Base-by-base conservation (phyloP, 495 filamentous ascomycete genomes). In the Podospora bellae-mahoneyi region DNA sequence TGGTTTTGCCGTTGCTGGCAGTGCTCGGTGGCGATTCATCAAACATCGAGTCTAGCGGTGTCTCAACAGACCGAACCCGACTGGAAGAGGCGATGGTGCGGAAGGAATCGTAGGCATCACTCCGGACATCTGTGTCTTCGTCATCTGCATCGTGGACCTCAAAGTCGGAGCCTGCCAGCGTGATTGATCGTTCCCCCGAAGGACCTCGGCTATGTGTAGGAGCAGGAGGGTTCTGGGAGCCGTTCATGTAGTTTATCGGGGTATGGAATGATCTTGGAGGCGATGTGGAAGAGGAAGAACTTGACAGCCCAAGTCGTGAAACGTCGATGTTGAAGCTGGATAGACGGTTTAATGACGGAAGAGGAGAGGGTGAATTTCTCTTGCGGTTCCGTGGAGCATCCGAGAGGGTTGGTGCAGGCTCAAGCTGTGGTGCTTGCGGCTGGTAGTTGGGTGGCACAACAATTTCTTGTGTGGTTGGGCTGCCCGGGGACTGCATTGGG, bases 71-170 rank as follows among this genome's bases (percentile, higher is more conserved):
- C 64, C 80, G 77, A 67, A 81, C 72, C 27, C 85, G 81, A 48
- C 65, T 73, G 59, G 80, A 87, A 6, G 93, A 96, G 27, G 88
- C 87, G 62, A 89, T 86, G 9, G 94, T 97, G 66, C 93, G 89
- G 69, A 95, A 81, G 18, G 94, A 97, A 77, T 98, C 95, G 79
- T 92, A 98, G 5, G 91, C 94, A 71, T 97, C 95, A 71, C 91
- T 97, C 78, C 91, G 86, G 66, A 91, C 88, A 72, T 96, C 93
- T 3, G 87, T 88, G 65, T 96, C 93, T 64, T 96, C 92, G 69
- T 96, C 94, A 64, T 94, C 93, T 5, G 88, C 87, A 19, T 88
- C 89, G 64, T 90, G 89, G 56, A 87, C 86, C 70, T 95, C 90
- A 70, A 84, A 84, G 69, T 99, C 94, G 20, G 94, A 97, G 44